Evolutionary conservation across 2,329 filamentous ascomycete species (phyloP).

Genomic region (Dothideomycetes sp.): DNA sequence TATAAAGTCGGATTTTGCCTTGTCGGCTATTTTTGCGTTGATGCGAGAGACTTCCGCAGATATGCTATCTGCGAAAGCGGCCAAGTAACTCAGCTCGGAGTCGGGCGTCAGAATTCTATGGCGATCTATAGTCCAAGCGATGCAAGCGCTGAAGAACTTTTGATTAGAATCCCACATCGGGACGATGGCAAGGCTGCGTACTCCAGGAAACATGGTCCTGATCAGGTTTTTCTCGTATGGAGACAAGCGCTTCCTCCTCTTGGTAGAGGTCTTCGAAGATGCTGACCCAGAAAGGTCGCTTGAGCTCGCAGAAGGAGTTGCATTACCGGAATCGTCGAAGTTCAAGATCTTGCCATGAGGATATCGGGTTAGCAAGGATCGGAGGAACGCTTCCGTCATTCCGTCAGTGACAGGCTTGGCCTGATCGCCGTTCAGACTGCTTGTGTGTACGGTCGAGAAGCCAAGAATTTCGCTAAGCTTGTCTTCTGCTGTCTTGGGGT

Average conservation of each 20-base stretch:
- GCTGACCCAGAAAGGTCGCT: too few relatives aligned
- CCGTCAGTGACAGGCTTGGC: constrained; percentile 1
- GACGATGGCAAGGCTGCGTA: constrained; percentile 37
- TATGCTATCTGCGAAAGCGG: constrained; percentile 32
- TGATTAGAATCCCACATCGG: constrained; percentile 38
- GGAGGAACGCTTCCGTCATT: constrained; percentile 18
- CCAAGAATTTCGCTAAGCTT: constrained; percentile 7
- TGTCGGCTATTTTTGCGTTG: constrained; percentile 32
- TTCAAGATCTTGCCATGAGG: constrained; percentile 28
- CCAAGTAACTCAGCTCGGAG: constrained; percentile 33
- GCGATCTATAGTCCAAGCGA: constrained; percentile 34
- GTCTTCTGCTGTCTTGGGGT: background rate
- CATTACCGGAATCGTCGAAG: constrained; percentile 25
- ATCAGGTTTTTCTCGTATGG: constrained; percentile 4
- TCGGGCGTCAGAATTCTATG: constrained; percentile 26
- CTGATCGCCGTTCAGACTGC: background rate
- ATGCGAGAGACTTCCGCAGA: constrained; percentile 32
- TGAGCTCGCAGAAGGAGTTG: constrained; percentile 12
- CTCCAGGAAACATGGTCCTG: constrained; percentile 30
- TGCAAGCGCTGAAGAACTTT: constrained; percentile 11
- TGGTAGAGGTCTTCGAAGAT: background rate
- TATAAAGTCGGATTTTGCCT: constrained; percentile 42
- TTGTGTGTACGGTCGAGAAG: background rate
- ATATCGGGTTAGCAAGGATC: constrained; percentile 21
- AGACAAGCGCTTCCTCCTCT: background rate